Evolutionary conservation across 1,284 basidiomycete genomes (phyloP).

Genomic region (Schizophyllum commune): DNA sequence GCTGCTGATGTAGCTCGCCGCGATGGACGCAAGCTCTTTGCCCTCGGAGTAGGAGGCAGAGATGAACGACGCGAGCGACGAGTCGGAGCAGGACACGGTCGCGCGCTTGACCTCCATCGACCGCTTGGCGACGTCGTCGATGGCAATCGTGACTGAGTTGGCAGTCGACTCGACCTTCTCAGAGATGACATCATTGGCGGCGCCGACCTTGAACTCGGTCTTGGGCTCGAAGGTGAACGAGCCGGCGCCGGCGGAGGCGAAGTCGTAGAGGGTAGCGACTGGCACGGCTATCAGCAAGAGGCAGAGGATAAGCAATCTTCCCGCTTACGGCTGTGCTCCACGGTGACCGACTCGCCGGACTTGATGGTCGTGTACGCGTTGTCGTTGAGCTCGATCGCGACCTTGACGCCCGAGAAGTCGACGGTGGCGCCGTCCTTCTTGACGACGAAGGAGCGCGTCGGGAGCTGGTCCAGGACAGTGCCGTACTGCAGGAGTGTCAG

Average conservation of each 20-base stretch:
- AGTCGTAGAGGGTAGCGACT: constrained; percentile 29
- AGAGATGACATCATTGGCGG: constrained; percentile 12
- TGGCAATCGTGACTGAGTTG: constrained; percentile 18
- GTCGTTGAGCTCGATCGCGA: constrained; percentile 26
- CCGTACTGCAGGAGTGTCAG: constrained; percentile 19
- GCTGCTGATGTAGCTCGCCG: constrained; percentile 23
- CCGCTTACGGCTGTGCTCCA: constrained; percentile 28
- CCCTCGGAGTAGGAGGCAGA: constrained; percentile 28
- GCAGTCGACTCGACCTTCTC: constrained; percentile 16
- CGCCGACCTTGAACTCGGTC: constrained; percentile 24
- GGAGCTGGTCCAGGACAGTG: constrained; percentile 37
- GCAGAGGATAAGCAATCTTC: neutral
- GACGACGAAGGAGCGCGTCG: constrained; percentile 36
- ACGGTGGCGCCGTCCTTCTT: constrained; percentile 31
- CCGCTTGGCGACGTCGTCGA: constrained; percentile 24
- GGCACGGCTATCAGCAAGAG: neutral
- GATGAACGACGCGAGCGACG: constrained; percentile 26
- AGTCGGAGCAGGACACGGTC: constrained; percentile 22
- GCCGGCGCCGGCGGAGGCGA: constrained; percentile 25
- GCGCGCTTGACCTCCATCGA: constrained; percentile 26
- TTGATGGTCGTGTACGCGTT: constrained; percentile 31
- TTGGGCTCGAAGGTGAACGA: constrained; percentile 26
- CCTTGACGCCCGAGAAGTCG: constrained; percentile 35
- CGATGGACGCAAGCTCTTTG: constrained; percentile 23
- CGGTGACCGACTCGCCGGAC: constrained; percentile 31